These are phyloP conservation scores for Rickenella mellea DNA, from an alignment of 768 basidiomycete species.

Conservation along the genomic window DNA sequence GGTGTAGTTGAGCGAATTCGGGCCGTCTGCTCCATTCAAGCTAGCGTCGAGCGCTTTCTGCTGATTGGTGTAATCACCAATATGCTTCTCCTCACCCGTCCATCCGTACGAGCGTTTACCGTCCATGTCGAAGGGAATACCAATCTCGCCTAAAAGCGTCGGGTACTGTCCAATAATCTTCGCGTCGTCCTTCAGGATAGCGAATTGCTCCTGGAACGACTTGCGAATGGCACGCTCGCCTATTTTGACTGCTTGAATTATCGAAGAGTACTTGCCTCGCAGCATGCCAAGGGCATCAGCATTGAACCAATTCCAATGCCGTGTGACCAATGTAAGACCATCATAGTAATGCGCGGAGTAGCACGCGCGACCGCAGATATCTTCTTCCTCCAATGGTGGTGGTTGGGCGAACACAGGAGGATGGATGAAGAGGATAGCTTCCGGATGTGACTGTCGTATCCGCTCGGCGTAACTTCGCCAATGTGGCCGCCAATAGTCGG, in stretches of 20 bases:
- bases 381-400: constrained; percentile 46
- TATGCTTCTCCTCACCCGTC: constrained; percentile 52
- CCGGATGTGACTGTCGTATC: constrained; percentile 62
- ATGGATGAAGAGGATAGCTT: constrained; percentile 84
- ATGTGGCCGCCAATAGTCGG: constrained; percentile 75
- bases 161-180: constrained; percentile 64
- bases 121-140: constrained; percentile 93
- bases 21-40: constrained; percentile 68
- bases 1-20: constrained; percentile 68
- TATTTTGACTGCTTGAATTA: constrained; percentile 65
- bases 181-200: constrained; percentile 66
- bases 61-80: constrained; percentile 70
- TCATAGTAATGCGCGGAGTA: constrained; percentile 92
- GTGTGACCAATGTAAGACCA: constrained; percentile 84
- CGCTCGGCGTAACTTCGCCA: constrained; percentile 44
- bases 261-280: constrained; percentile 65
- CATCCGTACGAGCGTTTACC: constrained; percentile 76
- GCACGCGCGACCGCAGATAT: constrained; percentile 54
- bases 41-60: constrained; percentile 84
- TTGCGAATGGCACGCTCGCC: constrained; percentile 79
- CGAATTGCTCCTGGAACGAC: constrained; percentile 76
- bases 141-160: constrained; percentile 92
- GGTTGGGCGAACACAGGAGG: constrained; percentile 85
- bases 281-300: constrained; percentile 91
- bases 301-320: constrained; percentile 93